Evolutionary conservation across 2,329 filamentous ascomycete genomes (phyloP), one percentile per base, ranked within the genome.

Genomic region (Xylariaceae sp.): DNA sequence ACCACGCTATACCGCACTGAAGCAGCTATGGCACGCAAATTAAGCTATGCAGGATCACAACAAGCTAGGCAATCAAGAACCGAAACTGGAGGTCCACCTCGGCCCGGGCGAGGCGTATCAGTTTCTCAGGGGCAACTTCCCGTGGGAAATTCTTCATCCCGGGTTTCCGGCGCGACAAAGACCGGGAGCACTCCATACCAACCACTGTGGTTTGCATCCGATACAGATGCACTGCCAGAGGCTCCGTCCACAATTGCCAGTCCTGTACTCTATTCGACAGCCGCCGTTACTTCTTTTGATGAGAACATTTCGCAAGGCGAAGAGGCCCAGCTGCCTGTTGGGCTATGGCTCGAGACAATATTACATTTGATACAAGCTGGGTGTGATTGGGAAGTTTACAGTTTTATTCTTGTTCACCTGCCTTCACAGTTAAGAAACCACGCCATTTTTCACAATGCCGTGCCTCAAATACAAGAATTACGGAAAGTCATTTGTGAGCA

Each of bases 361-460:
- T 80, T 89, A 22, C 77, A 78, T n/a, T 74, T 94, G n/a, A 73
- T 95, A 41, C 83, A 87, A 60, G 80, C 84, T 51, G 87, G 86
- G 39, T 81, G 83, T 45, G 86, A 94, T 57, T 97, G 92, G 92
- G 91, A 97, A 67, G 76, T 95, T 1, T 96, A 95, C 75, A 92
- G 89, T 70, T 96, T 92, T 67, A 81, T 92, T 16, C 76, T 99
- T 29, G 88, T 90, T 5, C 89, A 96, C 68, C 75, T 96, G 9
- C 88, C 90, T 1, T 87, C 89, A 26, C 92, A 97, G 64, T 77
- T 99, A 19, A 88, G 86, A 69, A 99, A 99, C 63, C 90, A 94
- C 65, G 86, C 89, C 12, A 77, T 97, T 13, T 96, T 96, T 68
- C 80, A 79, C 56, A 84, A 80, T 49, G 84, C 89, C 5, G 83